These are phyloP conservation scores for Suillus tomentosus DNA, from an alignment of 768 basidiomycete genomes.

Conservation along the genomic window DNA sequence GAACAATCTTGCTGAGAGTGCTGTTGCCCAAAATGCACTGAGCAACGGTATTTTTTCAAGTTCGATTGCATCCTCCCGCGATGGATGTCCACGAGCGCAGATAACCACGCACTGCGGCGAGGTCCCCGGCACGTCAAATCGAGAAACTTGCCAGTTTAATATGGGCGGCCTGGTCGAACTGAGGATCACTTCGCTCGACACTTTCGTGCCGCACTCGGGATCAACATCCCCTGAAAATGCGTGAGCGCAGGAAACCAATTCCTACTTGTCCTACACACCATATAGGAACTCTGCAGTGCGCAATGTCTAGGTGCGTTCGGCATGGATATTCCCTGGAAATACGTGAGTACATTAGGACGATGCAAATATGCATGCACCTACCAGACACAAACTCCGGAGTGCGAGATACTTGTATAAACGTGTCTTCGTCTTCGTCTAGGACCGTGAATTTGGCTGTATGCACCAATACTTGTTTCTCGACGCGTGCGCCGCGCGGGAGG, in stretches of 20 bases:
- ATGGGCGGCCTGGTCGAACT: slow-evolving; percentile 16
- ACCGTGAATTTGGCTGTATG: slow-evolving; percentile 65
- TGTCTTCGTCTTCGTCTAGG: slow-evolving; percentile 45
- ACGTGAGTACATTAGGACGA: neutral
- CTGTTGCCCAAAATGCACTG: neutral
- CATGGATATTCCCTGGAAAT: neutral
- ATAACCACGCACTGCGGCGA: slow-evolving; percentile 41
- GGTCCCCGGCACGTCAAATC: slow-evolving; percentile 40
- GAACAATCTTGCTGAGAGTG: slow-evolving; percentile 4
- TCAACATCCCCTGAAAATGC: neutral
- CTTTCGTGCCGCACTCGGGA: neutral
- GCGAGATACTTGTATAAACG: slow-evolving; percentile 34
- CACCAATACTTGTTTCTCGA: slow-evolving; percentile 76
- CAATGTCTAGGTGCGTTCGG: slow-evolving; percentile 25
- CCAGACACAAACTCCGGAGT: slow-evolving; percentile 45
- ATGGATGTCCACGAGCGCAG: slow-evolving; percentile 38
- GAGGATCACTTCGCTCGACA: slow-evolving; percentile 5
- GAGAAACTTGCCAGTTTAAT: slow-evolving; percentile 52
- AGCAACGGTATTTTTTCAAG: neutral
- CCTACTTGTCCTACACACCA: slow-evolving; percentile 33
- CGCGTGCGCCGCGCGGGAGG: slow-evolving; percentile 68
- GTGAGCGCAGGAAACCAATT: neutral
- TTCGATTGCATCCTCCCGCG: slow-evolving; percentile 3
- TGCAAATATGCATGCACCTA: slow-evolving; percentile 18
- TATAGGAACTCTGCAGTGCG: slow-evolving; percentile 39